phyloP scores from a whole-genome alignment of 2,329 filamentous ascomycete species.

The Aspergillus awamori region DNA sequence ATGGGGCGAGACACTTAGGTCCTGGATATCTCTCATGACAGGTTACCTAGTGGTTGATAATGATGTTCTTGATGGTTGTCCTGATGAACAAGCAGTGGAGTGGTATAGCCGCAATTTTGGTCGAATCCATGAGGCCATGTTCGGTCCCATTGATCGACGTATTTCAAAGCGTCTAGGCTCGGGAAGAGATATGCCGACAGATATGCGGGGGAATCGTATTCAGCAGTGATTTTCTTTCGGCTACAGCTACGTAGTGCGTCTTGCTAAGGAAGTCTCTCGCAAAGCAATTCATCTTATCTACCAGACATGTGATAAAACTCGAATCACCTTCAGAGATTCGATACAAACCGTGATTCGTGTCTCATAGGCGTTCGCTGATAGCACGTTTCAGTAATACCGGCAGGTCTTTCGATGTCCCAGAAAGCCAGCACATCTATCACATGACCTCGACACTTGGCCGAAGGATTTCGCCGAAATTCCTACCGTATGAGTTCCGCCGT shows the following conservation, averaged over 20 bases:
- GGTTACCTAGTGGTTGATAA: constrained; percentile 32
- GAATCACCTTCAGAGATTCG: too few species aligned
- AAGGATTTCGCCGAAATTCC: too few species aligned
- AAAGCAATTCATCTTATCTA: too few species aligned
- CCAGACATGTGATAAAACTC: too few species aligned
- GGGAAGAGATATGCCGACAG: constrained; percentile 29
- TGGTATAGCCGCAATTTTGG: constrained; percentile 36
- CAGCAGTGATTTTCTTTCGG: background rate
- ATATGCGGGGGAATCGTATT: constrained; percentile 30
- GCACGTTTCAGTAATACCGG: too few species aligned
- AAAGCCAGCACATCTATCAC: too few species aligned
- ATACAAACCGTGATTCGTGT: too few species aligned
- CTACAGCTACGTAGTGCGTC: background rate
- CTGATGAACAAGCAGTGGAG: constrained; percentile 27
- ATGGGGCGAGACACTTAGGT: constrained; percentile 25
- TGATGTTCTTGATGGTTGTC: constrained; percentile 30
- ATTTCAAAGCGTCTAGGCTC: constrained; percentile 32
- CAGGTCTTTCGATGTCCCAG: too few species aligned
- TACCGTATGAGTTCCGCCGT: too few species aligned
- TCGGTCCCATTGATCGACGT: constrained; percentile 27
- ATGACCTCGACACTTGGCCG: too few species aligned
- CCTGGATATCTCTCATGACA: constrained; percentile 31
- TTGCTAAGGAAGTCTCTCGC: too few species aligned
- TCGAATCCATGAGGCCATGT: constrained; percentile 28
- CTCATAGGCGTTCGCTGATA: too few species aligned